Base-by-base conservation (phyloP, 1,284 basidiomycete genomes). In the Marasmius tenuissimus region DNA sequence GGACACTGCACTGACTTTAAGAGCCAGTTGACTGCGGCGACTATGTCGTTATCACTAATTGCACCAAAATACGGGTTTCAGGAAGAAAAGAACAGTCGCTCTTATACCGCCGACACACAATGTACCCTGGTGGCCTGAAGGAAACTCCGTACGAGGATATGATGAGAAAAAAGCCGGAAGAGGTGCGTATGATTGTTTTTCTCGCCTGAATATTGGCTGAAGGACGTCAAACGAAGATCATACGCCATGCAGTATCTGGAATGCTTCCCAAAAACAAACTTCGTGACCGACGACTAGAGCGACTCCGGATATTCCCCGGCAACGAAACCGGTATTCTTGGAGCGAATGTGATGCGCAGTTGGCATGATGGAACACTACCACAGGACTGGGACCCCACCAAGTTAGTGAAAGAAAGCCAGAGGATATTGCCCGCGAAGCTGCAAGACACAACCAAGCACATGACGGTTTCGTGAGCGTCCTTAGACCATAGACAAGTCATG, bases 241-340 rank as follows among this genome's bases (percentile, higher is more conserved):
- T 98, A 63, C 88, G 93, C n/a, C 87, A 94, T 67, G 96, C 96
- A 8, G 96, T 98, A 4, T 93, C 95, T 9, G 93, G 96, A 65
- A 98, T 98, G 96, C 81, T 98, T 63, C 96, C 96, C 35, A 98
- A 98, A 77, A 98, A 98, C 81, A 95, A 91, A 66, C 85, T 96
- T 64, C 87, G 96, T 34, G 92, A 96, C 61, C 83, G 91, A 57
- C 84, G 96, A 53, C 77, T 98, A 47, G 93, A 92, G 65, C 81
- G 96, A 58, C 81, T 98, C 54, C 89, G 92, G 66, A 91, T 98
- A 68, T 97, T 95, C 71, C 85, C 91, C 40, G 90, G 85, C 16
- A 78, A 87, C 49, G 83, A 89, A 65, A 87, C 88, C 78, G 90
- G 91, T 34, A 83, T 85, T 16, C 80, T 91, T 60, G 81, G 84